Evolutionary conservation across 73 alveolate species (phyloP), one percentile per base, ranked within the genome.

Genomic region (Paramecium biaurelia): DNA sequence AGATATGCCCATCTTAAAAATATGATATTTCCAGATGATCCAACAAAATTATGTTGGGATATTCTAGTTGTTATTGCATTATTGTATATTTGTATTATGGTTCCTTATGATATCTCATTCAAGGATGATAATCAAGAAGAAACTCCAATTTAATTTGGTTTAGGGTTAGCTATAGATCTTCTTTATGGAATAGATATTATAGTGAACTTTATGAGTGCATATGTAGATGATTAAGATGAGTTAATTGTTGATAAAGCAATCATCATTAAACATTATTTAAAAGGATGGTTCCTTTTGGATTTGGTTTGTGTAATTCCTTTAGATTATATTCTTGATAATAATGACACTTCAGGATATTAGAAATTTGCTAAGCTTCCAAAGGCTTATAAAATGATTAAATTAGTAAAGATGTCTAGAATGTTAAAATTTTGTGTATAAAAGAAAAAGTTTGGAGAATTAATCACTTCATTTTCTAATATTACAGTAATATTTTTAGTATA

Each of bases 231-330:
- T 74, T 96, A 95, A 85, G 95, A 85, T 18, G 94, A 92, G 53
- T 84, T 95, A 14, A 92, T 93, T 32, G 95, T 67, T 24, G 93
- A 95, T 76, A 88, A 85, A 82, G 26, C 8, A 24, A 57, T 41
- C 45, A 85, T 95, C 23, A 37, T 89, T 7, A 49, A 57, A 32
- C 57, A 93, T 85, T 95, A 95, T 93, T 58, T 95, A 72, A 86
- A 57, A 34, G 95, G 98, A 18, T 37, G 96, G 96, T 95, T 95
- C 74, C 18, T 88, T 72, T 43, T 95, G 9, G 98, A 95, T 92
- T 85, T 94, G 70, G 43, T 95, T 37, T 82, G 92, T 70, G 95
- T 96, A 14, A 59, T 95, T 47, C 98, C 98, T 21, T 87, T 93
- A 79, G 90, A 86, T 76, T 67, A 94, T 2, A 56, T 95, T 35